phyloP scores from a whole-genome alignment of 441 rosid species.

The Theobroma grandiflorum region DNA sequence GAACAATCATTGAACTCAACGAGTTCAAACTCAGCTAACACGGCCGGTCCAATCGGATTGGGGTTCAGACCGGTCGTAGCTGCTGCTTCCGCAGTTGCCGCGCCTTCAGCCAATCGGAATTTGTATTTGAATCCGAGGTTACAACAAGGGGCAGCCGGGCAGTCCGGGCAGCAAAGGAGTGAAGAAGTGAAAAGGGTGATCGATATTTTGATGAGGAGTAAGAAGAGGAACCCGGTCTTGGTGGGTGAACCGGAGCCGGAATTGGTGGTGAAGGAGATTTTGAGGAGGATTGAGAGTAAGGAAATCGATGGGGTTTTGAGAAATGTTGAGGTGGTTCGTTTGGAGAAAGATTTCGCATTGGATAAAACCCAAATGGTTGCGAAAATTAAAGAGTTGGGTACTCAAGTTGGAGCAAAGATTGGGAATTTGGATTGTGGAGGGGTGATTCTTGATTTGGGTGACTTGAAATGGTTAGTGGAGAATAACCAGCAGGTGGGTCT shows the following conservation, averaged over 20 bases:
- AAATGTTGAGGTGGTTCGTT: conserved; percentile 63
- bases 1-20: conserved; percentile 78
- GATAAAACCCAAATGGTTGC: conserved; percentile 53
- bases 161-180: conserved; percentile 51
- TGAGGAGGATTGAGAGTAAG: conserved; percentile 63
- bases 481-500: conserved; percentile 27
- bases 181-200: conserved; percentile 74
- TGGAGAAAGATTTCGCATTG: conserved; percentile 60
- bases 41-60: conserved; percentile 52
- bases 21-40: conserved; percentile 39
- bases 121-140: conserved; percentile 78
- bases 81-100: conserved; percentile 22
- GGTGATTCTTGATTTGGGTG: conserved; percentile 82
- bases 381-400: conserved; percentile 63
- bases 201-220: conserved; percentile 65
- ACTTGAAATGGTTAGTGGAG: conserved; percentile 91
- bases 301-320: conserved; percentile 67
- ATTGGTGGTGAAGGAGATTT: conserved; percentile 70
- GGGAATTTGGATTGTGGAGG: conserved; percentile 56
- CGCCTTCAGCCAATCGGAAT: conserved; percentile 44
- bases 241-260: conserved; percentile 88
- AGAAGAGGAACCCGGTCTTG: conserved; percentile 87
- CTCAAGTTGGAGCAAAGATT: conserved; percentile 55
- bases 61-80: conserved; percentile 61
- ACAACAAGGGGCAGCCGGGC: conserved; percentile 49